Conservation (phyloP, 148 eudicot species). For the Tetragonia tetragonoides region DNA sequence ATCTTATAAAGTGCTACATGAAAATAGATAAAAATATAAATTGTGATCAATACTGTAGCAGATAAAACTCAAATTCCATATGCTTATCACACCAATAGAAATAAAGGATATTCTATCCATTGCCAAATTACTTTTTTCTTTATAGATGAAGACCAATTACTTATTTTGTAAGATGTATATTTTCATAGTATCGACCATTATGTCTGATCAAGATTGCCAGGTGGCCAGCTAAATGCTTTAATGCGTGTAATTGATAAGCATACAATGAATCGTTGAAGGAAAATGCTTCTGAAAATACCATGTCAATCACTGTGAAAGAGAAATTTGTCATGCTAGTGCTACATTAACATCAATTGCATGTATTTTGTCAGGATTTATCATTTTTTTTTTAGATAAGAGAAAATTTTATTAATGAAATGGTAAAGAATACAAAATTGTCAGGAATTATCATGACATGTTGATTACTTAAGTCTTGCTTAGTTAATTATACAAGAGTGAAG, state of each 20-base stretch:
- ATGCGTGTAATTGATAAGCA: background rate
- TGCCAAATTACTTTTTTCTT: too few relatives aligned
- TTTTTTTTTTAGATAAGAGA: too few relatives aligned
- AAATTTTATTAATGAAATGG: too few relatives aligned
- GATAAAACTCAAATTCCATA: background rate
- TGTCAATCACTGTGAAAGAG: background rate
- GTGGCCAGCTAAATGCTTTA: background rate
- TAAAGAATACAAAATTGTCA: too few relatives aligned
- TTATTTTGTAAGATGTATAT: background rate
- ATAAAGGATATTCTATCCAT: too few relatives aligned
- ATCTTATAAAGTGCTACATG: conserved; percentile 78
- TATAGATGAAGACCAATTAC: background rate
- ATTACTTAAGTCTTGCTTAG: background rate
- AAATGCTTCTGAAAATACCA: background rate
- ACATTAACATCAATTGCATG: background rate
- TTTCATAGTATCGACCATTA: background rate
- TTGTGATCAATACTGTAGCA: too few relatives aligned
- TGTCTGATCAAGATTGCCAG: background rate
- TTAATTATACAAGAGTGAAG: background rate
- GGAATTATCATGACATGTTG: background rate
- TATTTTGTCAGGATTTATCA: background rate
- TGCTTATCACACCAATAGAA: background rate
- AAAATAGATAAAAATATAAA: conserved; percentile 7
- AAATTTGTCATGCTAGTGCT: background rate
- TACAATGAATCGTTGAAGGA: background rate